A percentile compares a stretch with the other conserved stretches of the same genome.
phyloP scores from a whole-genome alignment of 768 basidiomycete species.

The Kwoniella newhampshirensis region DNA sequence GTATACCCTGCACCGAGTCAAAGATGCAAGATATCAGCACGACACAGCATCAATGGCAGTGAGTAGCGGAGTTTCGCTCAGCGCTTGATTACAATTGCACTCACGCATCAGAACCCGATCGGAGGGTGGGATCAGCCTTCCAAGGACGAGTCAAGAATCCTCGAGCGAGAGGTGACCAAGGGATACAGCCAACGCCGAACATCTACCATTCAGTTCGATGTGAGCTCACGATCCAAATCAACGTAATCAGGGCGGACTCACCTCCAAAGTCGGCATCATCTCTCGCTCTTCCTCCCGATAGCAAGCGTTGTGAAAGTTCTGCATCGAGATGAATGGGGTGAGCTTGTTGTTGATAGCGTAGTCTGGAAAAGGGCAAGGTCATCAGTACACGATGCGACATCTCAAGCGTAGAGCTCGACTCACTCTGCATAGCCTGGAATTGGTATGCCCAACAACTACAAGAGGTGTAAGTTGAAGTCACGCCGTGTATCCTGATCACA shows the following conservation, averaged over 20 bases:
- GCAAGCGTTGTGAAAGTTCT: conserved; percentile 64
- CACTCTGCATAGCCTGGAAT: conserved; percentile 49
- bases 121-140: conserved; percentile 12
- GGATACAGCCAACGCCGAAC: conserved; percentile 62
- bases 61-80: too few relatives aligned
- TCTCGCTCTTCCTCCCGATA: conserved; percentile 60
- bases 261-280: conserved; percentile 46
- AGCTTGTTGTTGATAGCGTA: conserved; percentile 65
- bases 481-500: not conserved
- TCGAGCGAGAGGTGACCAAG: conserved; percentile 58
- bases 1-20: too few relatives aligned
- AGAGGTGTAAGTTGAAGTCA: not conserved
- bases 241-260: not conserved
- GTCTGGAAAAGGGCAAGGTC: conserved; percentile 46
- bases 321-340: conserved; percentile 68
- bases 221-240: not conserved
- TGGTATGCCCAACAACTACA: conserved; percentile 53
- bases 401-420: conserved; percentile 9
- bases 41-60: not conserved
- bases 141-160: conserved; percentile 29
- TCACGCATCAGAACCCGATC: conserved; percentile 12
- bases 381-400: not conserved
- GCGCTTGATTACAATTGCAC: not conserved
- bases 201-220: conserved; percentile 7
- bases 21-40: not conserved